Base-by-base conservation (phyloP, 495 filamentous ascomycete species). In the Penicillium taxi region DNA sequence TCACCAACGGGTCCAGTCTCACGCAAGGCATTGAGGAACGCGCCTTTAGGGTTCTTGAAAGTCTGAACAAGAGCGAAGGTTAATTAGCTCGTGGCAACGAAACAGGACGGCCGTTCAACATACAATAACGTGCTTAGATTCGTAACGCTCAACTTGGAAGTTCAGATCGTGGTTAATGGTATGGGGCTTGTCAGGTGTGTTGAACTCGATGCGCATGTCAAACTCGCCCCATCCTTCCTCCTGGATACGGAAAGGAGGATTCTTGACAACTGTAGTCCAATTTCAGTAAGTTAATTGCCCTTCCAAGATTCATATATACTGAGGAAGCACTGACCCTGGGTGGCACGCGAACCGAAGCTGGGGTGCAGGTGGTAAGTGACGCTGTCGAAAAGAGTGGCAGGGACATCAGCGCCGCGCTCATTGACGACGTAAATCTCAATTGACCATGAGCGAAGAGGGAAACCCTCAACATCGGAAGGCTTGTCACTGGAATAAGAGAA, bases 171-270 rank as follows among this genome's bases (percentile, higher is more conserved):
- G 93, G 19, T 63, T 57, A 39, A 99, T 66, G 14, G 72, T 67
- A 50, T 84, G 79, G 32, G 95, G 87, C 42, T 88, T 89, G 62
- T 94, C 86, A 16, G 81, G 77, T 47, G 74, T 79, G n/a, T n/a
- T n/a, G 19, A 94, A 69, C 34, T 81, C 72, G 44, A 96, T 90
- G 17, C 72, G 68, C 85, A 96, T 90, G 53, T 96, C 93, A 54
- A 99, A 99, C 64, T 99, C 93, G 52, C 93, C 93, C 93, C 93
- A 99, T 49, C 93, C 93, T 60, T 93, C 81, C 61, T 99, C 93
- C 35, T 76, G 65, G 56, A 94, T 91, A 16, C 75, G 74, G 69
- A 96, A 99, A 0, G 91, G 91, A 0, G 86, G 80, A 24, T 80
- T 79, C 50, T 78, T 80, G 69, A 90, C 75, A 5, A 77, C 86